Evolutionary conservation across 2,329 filamentous ascomycete species (phyloP).

Genomic region (Scytalidium sp.): DNA sequence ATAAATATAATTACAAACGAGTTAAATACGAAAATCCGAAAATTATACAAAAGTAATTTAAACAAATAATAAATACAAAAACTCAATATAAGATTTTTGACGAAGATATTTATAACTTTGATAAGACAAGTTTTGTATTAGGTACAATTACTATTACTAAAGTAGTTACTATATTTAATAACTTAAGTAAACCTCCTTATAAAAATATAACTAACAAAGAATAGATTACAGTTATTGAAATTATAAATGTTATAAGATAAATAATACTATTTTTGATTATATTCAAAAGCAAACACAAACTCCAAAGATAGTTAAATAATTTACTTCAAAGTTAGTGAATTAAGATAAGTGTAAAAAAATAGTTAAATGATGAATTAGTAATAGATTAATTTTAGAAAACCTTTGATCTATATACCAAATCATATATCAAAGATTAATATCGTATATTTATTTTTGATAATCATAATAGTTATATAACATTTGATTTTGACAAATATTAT

Average conservation of each 20-base stretch:
- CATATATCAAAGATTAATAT: conserved; percentile 22
- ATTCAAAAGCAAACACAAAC: conserved; percentile 17
- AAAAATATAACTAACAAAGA: conserved; percentile 22
- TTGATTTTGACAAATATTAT: conserved; percentile 32
- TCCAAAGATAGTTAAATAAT: conserved; percentile 21
- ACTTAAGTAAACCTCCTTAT: conserved; percentile 10
- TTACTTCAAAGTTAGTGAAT: conserved; percentile 27
- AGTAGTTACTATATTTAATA: conserved; percentile 16
- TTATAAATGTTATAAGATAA: conserved; percentile 18
- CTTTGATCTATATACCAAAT: conserved; percentile 30
- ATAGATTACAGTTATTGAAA: conserved; percentile 22
- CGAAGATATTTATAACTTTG: too few species aligned
- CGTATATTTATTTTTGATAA: conserved; percentile 35
- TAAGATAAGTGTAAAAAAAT: conserved; percentile 28
- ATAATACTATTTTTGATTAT: conserved; percentile 22
- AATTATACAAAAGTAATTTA: conserved; percentile 13
- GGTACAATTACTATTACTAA: conserved; percentile 14
- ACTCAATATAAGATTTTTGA: conserved; percentile 9
- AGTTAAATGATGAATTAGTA: conserved; percentile 30
- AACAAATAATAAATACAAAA: conserved; percentile 12
- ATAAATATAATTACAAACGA: conserved; percentile 16
- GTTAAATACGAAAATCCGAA: conserved; percentile 16
- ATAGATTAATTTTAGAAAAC: conserved; percentile 32
- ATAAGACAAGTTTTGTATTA: conserved; percentile 22
- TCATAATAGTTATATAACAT: conserved; percentile 30